Evolutionary conservation across 352 stramenopile genomes (phyloP), one percentile per base, ranked within the genome.

Genomic region (Hyaloperonospora brassicae): DNA sequence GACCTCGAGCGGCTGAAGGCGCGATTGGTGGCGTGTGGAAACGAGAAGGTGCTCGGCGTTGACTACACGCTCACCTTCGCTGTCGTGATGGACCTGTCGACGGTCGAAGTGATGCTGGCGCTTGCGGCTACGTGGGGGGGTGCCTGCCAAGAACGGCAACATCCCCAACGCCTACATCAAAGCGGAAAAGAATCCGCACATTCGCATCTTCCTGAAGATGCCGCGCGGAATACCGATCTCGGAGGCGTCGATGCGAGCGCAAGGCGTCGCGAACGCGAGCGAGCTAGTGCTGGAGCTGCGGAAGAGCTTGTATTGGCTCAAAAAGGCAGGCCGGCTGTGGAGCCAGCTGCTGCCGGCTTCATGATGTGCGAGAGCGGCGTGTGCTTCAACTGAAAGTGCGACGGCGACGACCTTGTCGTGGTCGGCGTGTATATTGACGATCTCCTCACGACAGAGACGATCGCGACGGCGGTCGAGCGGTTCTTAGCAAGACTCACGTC

Each of bases 241-340:
- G 27, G 27, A 34, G 27, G 27, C 4, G 27, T 0, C 4, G 27
- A 4, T 34, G 27, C 27, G 27, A 4, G 14, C 10, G 2, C 13
- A 40, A 5, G 35, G 14, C 13, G 35, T 10, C 14, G 35, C 35
- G 35, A 13, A 10, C 35, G 13, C 35, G 35, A 40, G 14, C 35
- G 13, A 40, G 9, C 35, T 40, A 3, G 35, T 40, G 35, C 35
- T 40, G 35, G 27, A 34, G 27, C 27, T 34, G 27, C 27, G 27
- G 4, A 34, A 34, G 13, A 40, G 70, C 57, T 45, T 75, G 0
- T 75, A 79, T 34, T 65, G 66, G 0, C 27, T 72, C 0, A 68
- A 68, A 30, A 62, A 74, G 34, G 62, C 66, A 1, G 66, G 59
- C 0, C 22, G 55, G 0, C 40, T 79, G 10, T 75, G 69, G 64